Evolutionary conservation across 192 early-diverging fungal genomes (phyloP).

Genomic region (Fimicolochytrium jonesii): DNA sequence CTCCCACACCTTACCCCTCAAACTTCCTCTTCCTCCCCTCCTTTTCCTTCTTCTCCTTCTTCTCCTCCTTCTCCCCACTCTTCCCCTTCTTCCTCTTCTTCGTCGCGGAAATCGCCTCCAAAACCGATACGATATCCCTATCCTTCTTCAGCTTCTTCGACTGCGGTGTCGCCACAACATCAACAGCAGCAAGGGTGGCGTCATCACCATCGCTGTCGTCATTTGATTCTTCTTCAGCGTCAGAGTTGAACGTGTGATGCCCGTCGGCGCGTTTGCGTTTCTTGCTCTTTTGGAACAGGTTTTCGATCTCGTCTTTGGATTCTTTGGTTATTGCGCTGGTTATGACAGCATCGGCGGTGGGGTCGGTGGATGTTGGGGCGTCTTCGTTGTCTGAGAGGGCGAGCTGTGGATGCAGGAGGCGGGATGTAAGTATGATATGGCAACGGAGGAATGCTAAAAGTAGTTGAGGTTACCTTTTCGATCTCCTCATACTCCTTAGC

Average conservation of each 20-base stretch:
- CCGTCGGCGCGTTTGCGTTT: conserved; percentile 34
- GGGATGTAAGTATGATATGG: conserved; percentile 1
- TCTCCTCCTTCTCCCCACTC: conserved; percentile 1
- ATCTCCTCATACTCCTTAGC: conserved; percentile 30
- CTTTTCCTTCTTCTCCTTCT: conserved; percentile 17
- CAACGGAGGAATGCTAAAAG: neutral
- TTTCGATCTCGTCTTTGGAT: conserved; percentile 18
- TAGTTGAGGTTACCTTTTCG: conserved; percentile 16
- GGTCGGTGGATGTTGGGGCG: too few species aligned
- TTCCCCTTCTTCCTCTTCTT: conserved; percentile 22
- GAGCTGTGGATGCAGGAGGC: too few species aligned
- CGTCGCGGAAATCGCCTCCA: conserved; percentile 53
- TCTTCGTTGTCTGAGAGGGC: conserved; percentile 10
- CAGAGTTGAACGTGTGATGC: neutral
- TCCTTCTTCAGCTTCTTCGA: conserved; percentile 11
- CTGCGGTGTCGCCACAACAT: neutral
- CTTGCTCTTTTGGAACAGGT: conserved; percentile 37
- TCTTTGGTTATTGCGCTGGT: conserved; percentile 7
- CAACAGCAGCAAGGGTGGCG: neutral
- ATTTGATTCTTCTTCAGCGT: conserved; percentile 1
- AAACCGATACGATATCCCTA: conserved; percentile 47
- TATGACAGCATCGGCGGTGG: conserved; percentile 4
- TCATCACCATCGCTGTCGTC: conserved; percentile 5
- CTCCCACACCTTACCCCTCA: too few species aligned
- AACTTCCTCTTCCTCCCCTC: conserved; percentile 18